Conservation (phyloP, 441 rosid genomes). For the Croton setiger region DNA sequence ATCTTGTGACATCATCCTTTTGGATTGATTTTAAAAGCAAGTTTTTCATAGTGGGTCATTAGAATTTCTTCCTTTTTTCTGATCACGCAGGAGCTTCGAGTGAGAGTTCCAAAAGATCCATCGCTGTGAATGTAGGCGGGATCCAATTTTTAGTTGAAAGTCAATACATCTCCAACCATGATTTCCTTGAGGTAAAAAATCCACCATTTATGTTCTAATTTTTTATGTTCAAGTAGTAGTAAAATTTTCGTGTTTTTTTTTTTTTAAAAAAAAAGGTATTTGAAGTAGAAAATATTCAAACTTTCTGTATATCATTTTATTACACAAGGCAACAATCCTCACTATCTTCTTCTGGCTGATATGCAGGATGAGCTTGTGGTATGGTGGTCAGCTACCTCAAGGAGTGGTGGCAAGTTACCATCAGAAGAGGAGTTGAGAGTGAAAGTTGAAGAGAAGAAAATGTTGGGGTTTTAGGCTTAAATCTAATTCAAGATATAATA, state of each 20-base stretch:
- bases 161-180: slow-evolving; percentile 77
- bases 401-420: slow-evolving; percentile 37
- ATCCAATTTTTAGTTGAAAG: slow-evolving; percentile 55
- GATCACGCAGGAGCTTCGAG: slow-evolving; percentile 31
- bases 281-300: neutral
- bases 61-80: slow-evolving; percentile 4
- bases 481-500: neutral
- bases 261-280: too few relatives aligned
- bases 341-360: neutral
- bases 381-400: slow-evolving; percentile 57
- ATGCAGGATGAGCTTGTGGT: slow-evolving; percentile 73
- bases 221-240: neutral
- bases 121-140: slow-evolving; percentile 63
- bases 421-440: slow-evolving; percentile 50
- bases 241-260: too few relatives aligned
- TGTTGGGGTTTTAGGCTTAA: slow-evolving; percentile 45
- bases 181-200: slow-evolving; percentile 73
- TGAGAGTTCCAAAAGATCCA: slow-evolving; percentile 35
- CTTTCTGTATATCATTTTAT: too few relatives aligned
- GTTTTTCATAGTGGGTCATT: neutral
- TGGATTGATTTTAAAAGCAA: neutral
- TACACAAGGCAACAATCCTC: neutral
- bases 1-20: neutral
- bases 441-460: slow-evolving; percentile 53
- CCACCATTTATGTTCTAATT: neutral